Evolutionary conservation across 2,329 filamentous ascomycete genomes (phyloP).

Genomic region (Fusarium keratoplasticum): DNA sequence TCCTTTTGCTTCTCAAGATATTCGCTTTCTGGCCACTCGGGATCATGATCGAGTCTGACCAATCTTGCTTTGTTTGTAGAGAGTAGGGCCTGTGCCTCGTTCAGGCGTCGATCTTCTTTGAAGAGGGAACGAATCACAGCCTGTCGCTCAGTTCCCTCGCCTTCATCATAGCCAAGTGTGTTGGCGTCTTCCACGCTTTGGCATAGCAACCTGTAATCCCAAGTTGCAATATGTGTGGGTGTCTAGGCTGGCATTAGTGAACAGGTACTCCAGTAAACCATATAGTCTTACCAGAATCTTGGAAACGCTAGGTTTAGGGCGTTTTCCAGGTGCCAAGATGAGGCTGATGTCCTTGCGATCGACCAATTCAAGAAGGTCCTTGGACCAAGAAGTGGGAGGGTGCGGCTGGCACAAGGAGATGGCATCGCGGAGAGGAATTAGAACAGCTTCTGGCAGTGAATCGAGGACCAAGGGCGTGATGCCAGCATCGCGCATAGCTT

Average conservation of each 20-base stretch:
- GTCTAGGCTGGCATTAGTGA: constrained; percentile 54
- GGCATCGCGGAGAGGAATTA: constrained; percentile 82
- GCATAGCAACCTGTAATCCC: constrained; percentile 85
- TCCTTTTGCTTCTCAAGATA: constrained; percentile 93
- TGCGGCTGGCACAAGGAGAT: constrained; percentile 87
- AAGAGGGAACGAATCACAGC: constrained; percentile 88
- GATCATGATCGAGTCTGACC: constrained; percentile 80
- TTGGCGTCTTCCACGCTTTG: constrained; percentile 71
- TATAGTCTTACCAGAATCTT: constrained; percentile 56
- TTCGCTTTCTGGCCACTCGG: constrained; percentile 85
- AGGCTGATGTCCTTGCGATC: constrained; percentile 84
- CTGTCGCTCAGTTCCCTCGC: constrained; percentile 85
- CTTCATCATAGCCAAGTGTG: constrained; percentile 76
- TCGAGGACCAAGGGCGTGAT: constrained; percentile 78
- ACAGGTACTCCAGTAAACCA: not conserved
- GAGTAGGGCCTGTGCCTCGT: constrained; percentile 87
- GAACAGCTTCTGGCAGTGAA: constrained; percentile 86
- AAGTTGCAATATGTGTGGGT: constrained; percentile 73
- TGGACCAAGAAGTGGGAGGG: constrained; percentile 82
- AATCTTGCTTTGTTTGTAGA: constrained; percentile 85
- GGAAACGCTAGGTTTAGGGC: constrained; percentile 47
- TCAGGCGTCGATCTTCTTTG: constrained; percentile 87
- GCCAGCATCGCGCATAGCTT: constrained; percentile 77
- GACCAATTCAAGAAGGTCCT: constrained; percentile 77
- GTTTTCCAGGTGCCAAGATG: constrained; percentile 62